Base-by-base conservation (phyloP, 306 rosid species). In the Medicago lupulina region DNA sequence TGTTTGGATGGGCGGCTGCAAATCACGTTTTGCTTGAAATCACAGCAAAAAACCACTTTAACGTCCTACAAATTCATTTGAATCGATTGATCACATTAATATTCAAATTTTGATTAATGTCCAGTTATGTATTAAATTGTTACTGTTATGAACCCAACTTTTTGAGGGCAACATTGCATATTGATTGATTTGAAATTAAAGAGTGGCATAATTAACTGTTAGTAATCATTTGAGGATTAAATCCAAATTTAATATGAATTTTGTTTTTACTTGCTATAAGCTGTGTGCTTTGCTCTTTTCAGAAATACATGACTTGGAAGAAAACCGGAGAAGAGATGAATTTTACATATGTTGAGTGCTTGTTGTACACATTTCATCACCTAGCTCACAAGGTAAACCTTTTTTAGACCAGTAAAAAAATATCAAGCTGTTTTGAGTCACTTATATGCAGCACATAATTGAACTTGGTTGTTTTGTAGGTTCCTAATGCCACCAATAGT, bases 401-500 rank as follows among this genome's bases (percentile, higher is more conserved):
- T 79, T 67, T 34, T 69, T 72, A 59, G 14, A 18, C 31, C 28
- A 36, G 47, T 60, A 8, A 51, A 17, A 38, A 67, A 70, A 68
- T 34, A 40, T 63, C 63, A 44, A 47, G 28, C 66, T 73, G 57
- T 38, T 59, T 50, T 47, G 76, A 14, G 67, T 71, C n/a, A 53
- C 66, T 76, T 44, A 11, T 23, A 23, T 50, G 59, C 58, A 18
- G 67, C 71, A 16, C 73, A 73, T 49, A 63, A 43, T 55, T 67
- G 67, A 66, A 69, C 44, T 70, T 76, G 47, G 68, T 63, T 60
- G 69, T 62, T 63, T 3, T 82, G 68, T 80, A 95, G 99, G 99
- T 92, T 75, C 99, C 99, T 63, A 92, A 96, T 96, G 98, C 98
- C 57, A 96, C 98, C 61, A 96, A 92, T 84, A 96, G 98, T 82